Base-by-base conservation (phyloP, 2,329 filamentous ascomycete genomes). In the Ophiostoma populinum region DNA sequence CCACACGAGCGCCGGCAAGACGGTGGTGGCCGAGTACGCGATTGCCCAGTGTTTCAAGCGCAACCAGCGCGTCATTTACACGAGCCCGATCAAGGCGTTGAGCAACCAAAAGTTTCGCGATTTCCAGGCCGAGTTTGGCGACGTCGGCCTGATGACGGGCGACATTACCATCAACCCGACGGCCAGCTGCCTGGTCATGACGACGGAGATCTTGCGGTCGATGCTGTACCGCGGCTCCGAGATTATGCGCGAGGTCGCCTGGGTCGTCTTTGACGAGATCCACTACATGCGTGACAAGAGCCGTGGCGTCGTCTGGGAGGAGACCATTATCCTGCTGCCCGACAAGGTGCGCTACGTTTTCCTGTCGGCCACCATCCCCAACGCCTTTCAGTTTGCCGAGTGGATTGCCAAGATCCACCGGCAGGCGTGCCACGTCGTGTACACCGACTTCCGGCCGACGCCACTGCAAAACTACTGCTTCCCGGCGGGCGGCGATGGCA, bases 291-390 rank as follows among this genome's bases (percentile, higher is more conserved):
- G 90, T 50, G 90, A 98, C 57, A 92, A 92, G 57, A 70, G 74
- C 34, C 71, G 90, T 57, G 90, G 90, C 62, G 90, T 98, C 1
- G 90, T 98, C 3, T 98, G 90, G 90, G 90, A 98, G 55, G 90
- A 98, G 62, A 95, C 90, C 25, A 95, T 98, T 51, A 98, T 98
- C 49, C 67, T 98, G 45, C 66, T 98, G 20, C 90, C 90, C 4
- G 90, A 98, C 63, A 95, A 98, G 67, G 92, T 98, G 46, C 80
- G 85, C 59, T 98, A 95, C 51, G 92, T 98, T 37, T 98, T 98
- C 57, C 63, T 98, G 41, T 98, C 92, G 21, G 90, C 90, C 43
- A 98, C 92, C 2, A 98, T 98, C 43, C 90, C 90, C 36, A 98
- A 98, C 52, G 86, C 90, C 35, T 94, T 95, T 71, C 90, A 98